Conservation (phyloP, 2,329 filamentous ascomycete species). For the Aspergillus quadricinctus region DNA sequence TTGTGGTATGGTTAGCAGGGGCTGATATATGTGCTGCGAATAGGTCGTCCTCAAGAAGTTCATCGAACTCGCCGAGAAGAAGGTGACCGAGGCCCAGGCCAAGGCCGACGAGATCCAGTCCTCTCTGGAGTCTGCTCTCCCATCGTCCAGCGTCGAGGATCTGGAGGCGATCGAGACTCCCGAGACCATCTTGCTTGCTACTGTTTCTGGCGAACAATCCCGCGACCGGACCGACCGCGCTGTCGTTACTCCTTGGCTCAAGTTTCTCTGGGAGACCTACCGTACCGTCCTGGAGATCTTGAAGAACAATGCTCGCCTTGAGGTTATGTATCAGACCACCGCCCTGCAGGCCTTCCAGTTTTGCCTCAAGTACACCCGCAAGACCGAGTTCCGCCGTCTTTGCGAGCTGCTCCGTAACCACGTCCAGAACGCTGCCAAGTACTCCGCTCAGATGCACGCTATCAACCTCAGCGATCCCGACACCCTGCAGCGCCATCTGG, state of each 20-base stretch:
- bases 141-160: slow-evolving; percentile 79
- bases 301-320: slow-evolving; percentile 96
- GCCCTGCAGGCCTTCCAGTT: slow-evolving; percentile 98
- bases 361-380: slow-evolving; percentile 95
- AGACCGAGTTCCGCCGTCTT: slow-evolving; percentile 98
- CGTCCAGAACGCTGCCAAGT: slow-evolving; percentile 98
- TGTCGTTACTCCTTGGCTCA: slow-evolving; percentile 98
- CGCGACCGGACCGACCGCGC: slow-evolving; percentile 95
- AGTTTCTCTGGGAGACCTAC: slow-evolving; percentile 99
- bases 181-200: slow-evolving; percentile 95
- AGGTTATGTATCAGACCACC: slow-evolving; percentile 97
- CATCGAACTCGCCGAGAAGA: slow-evolving; percentile 92
- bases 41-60: slow-evolving; percentile 93
- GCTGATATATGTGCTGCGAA: slow-evolving; percentile 10
- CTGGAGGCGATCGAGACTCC: slow-evolving; percentile 96
- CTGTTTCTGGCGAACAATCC: slow-evolving; percentile 96
- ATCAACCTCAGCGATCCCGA: slow-evolving; percentile 98
- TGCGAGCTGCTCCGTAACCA: slow-evolving; percentile 98
- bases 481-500: slow-evolving; percentile 92
- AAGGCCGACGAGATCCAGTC: slow-evolving; percentile 96
- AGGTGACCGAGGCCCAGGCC: slow-evolving; percentile 90
- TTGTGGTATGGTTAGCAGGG: slow-evolving; percentile 1
- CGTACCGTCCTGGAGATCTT: slow-evolving; percentile 96
- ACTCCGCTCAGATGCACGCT: slow-evolving; percentile 97
- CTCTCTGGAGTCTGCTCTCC: slow-evolving; percentile 69